Evolutionary conservation across 106 monocot genomes (phyloP).

Genomic region (Dendrobium chrysotoxum): DNA sequence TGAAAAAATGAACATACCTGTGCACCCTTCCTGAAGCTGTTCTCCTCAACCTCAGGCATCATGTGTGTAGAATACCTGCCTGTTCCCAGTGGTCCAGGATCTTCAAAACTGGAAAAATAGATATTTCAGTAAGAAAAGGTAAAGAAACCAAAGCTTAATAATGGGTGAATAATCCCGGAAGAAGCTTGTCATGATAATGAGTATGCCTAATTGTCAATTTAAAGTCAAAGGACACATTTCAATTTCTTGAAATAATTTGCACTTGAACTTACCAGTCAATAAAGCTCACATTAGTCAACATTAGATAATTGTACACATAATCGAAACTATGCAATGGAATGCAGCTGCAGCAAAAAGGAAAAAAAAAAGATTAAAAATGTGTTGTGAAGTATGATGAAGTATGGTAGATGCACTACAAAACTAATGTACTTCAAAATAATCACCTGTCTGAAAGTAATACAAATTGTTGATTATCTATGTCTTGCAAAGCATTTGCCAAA

Average conservation of each 20-base stretch:
- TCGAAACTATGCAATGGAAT: constrained; percentile 61
- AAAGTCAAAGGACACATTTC: not conserved
- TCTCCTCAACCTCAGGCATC: constrained; percentile 66
- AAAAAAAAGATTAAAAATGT: not conserved
- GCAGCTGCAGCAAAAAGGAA: constrained; percentile 39
- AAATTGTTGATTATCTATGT: constrained; percentile 71
- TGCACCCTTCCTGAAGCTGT: constrained; percentile 62
- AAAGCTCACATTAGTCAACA: constrained; percentile 69
- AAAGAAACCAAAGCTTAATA: not conserved
- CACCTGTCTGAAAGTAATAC: constrained; percentile 76
- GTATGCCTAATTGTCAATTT: not conserved
- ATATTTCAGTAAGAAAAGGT: constrained; percentile 4
- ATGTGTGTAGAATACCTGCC: constrained; percentile 59
- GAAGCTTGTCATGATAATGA: not conserved
- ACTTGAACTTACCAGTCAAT: constrained; percentile 58
- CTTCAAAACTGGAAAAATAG: constrained; percentile 48
- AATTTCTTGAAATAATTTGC: not conserved
- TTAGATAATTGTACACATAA: constrained; percentile 62
- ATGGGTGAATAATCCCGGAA: not conserved
- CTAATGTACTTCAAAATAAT: constrained; percentile 8
- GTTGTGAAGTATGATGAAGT: not conserved
- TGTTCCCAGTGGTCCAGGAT: constrained; percentile 72
- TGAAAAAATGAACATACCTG: constrained; percentile 30
- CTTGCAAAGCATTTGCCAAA: constrained; percentile 62
- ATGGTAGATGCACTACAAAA: not conserved